These are phyloP conservation scores for Podaxis sp. DNA, from an alignment of 768 basidiomycete genomes.

Conservation along the genomic window DNA sequence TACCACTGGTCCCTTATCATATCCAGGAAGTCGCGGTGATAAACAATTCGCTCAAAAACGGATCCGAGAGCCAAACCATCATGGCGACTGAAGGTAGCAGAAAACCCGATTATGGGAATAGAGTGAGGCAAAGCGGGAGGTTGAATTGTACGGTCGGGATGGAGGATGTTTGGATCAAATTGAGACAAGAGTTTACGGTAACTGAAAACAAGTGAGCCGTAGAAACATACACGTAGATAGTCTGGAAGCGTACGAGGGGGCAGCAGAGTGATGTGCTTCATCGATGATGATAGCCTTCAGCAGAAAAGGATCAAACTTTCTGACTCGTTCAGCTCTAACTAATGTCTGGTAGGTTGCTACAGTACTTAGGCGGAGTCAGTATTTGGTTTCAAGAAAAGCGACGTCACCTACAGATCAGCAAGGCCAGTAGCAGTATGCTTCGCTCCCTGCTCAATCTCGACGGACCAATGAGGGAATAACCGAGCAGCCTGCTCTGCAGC, in stretches of 20 bases:
- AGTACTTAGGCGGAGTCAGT: slow-evolving; percentile 46
- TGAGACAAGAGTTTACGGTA: slow-evolving; percentile 84
- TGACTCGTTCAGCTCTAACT: slow-evolving; percentile 57
- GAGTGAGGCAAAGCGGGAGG: slow-evolving; percentile 40
- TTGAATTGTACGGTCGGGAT: slow-evolving; percentile 45
- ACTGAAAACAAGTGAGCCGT: slow-evolving; percentile 28
- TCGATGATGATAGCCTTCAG: slow-evolving; percentile 84
- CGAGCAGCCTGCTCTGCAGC: slow-evolving; percentile 70
- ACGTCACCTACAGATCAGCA: slow-evolving; percentile 75
- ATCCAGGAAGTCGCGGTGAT: slow-evolving; percentile 85
- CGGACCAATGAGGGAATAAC: slow-evolving; percentile 69
- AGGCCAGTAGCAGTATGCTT: slow-evolving; percentile 72
- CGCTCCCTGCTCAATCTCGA: slow-evolving; percentile 91
- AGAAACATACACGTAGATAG: background rate
- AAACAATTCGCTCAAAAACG: slow-evolving; percentile 90
- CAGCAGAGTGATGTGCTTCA: slow-evolving; percentile 95
- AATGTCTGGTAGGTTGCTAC: slow-evolving; percentile 91
- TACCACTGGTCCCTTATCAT: slow-evolving; percentile 95
- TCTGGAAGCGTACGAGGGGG: slow-evolving; percentile 66
- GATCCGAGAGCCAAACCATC: slow-evolving; percentile 88
- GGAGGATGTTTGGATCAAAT: slow-evolving; percentile 69
- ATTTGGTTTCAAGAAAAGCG: background rate
- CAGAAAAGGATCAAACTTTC: slow-evolving; percentile 68
- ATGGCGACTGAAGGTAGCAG: slow-evolving; percentile 91
- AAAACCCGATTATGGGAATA: slow-evolving; percentile 90